Evolutionary conservation across 2,329 filamentous ascomycete species (phyloP).

Genomic region (Fonsecaea pedrosoi): DNA sequence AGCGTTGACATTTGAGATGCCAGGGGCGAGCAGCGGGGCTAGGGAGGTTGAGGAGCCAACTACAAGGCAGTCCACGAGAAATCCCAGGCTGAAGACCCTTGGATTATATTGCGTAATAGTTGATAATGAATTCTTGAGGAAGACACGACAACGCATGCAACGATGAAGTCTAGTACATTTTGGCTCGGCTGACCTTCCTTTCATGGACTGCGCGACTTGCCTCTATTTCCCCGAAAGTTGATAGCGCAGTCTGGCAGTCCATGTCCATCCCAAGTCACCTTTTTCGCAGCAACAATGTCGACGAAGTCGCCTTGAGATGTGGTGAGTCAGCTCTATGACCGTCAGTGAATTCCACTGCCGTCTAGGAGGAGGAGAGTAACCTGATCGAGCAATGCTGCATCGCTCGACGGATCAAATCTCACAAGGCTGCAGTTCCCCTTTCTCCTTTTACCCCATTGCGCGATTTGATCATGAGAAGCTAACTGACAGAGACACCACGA

Average conservation of each 20-base stretch:
- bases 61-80: not conserved
- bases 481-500: not conserved
- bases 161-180: not conserved
- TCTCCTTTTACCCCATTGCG: not conserved
- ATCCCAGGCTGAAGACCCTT: not conserved
- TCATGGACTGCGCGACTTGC: not conserved
- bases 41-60: not conserved
- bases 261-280: not conserved
- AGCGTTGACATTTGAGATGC: not conserved
- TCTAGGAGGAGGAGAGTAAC: not conserved
- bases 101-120: not conserved
- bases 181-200: not conserved
- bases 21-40: not conserved
- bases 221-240: too few relatives aligned
- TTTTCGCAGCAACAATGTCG: too few relatives aligned
- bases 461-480: slow-evolving; percentile 34
- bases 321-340: too few relatives aligned
- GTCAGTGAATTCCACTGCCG: too few relatives aligned
- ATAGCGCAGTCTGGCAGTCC: not conserved
- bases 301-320: too few relatives aligned
- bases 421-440: not conserved
- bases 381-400: not conserved
- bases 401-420: not conserved
- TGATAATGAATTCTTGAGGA: not conserved
- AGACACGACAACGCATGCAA: not conserved